These are phyloP conservation scores for Pythium graminicola DNA, from an alignment of 352 stramenopile genomes.

Conservation along the genomic window DNA sequence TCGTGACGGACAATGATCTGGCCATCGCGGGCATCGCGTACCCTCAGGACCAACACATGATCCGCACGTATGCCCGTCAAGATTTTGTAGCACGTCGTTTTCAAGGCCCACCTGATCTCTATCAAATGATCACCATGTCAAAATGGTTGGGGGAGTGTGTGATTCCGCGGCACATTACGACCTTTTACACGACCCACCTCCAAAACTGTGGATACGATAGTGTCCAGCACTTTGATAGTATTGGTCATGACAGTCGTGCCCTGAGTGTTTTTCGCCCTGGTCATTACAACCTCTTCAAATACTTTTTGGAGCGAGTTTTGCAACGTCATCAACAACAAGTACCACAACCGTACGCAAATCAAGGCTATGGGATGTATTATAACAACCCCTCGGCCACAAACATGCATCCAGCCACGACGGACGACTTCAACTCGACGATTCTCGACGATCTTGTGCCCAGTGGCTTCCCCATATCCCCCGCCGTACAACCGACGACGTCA, in stretches of 20 bases:
- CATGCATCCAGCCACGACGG: background rate
- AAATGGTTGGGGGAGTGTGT: conserved; percentile 52
- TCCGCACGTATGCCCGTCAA: conserved; percentile 40
- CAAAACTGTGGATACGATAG: conserved; percentile 51
- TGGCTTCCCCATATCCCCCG: conserved; percentile 14
- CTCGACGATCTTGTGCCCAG: conserved; percentile 20
- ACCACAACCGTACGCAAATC: background rate
- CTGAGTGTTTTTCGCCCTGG: conserved; percentile 18
- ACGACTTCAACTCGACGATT: conserved; percentile 21
- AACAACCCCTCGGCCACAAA: background rate
- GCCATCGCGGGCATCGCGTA: conserved; percentile 35
- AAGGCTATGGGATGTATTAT: conserved; percentile 18
- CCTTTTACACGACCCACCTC: conserved; percentile 52
- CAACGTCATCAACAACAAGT: conserved; percentile 14
- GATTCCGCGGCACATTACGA: conserved; percentile 37
- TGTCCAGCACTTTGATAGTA: conserved; percentile 49
- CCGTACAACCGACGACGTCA: conserved; percentile 8
- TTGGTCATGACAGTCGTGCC: conserved; percentile 16
- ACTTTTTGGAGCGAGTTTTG: conserved; percentile 20
- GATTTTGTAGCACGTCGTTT: conserved; percentile 38
- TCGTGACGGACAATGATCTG: conserved; percentile 42
- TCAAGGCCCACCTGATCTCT: conserved; percentile 31
- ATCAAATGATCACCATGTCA: conserved; percentile 42
- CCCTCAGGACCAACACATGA: conserved; percentile 34
- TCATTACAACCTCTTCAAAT: conserved; percentile 22